A percentile compares a stretch with the other conserved stretches of the same genome.
Conservation (phyloP, 352 stramenopile genomes). For the Phytopythium mirpurense region DNA sequence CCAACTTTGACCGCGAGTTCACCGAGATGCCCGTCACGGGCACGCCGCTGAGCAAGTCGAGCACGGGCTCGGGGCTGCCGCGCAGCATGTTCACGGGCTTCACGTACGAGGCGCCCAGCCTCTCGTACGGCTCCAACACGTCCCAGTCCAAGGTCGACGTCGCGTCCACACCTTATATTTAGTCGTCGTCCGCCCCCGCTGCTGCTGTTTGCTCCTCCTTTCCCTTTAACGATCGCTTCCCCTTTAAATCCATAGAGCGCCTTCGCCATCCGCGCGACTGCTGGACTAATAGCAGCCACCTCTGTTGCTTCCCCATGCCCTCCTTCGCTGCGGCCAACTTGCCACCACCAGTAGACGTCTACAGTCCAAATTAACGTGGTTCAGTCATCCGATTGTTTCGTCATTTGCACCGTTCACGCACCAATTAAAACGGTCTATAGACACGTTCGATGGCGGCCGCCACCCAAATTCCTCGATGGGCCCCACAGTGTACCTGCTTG, state of each 20-base stretch:
- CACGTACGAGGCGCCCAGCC: conserved; percentile 78
- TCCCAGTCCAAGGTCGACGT: conserved; percentile 85
- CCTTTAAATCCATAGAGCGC: background rate
- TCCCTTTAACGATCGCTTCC: background rate
- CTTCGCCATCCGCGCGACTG: too few species aligned
- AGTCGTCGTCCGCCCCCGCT: conserved; percentile 18
- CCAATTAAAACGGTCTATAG: background rate
- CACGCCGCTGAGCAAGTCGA: conserved; percentile 74
- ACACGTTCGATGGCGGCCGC: background rate
- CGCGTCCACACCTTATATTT: conserved; percentile 85
- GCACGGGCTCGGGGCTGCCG: conserved; percentile 45
- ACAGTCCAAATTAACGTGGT: background rate
- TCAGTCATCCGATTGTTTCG: background rate
- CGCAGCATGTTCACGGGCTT: conserved; percentile 86
- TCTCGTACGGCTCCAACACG: conserved; percentile 84
- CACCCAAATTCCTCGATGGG: conserved; percentile 5
- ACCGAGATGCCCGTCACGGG: conserved; percentile 81
- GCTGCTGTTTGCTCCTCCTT: conserved; percentile 1
- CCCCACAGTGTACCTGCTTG: too few species aligned
- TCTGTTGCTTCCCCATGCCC: too few species aligned
- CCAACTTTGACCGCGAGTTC: conserved; percentile 90
- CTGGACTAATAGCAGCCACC: too few species aligned
- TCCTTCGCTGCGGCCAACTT: too few species aligned
- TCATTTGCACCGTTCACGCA: background rate
- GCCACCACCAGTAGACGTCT: too few species aligned